A percentile compares a stretch with the other conserved stretches of the same genome.
Evolutionary conservation across 2,329 filamentous ascomycete genomes (phyloP).

Genomic region (Ophiostoma sp.): DNA sequence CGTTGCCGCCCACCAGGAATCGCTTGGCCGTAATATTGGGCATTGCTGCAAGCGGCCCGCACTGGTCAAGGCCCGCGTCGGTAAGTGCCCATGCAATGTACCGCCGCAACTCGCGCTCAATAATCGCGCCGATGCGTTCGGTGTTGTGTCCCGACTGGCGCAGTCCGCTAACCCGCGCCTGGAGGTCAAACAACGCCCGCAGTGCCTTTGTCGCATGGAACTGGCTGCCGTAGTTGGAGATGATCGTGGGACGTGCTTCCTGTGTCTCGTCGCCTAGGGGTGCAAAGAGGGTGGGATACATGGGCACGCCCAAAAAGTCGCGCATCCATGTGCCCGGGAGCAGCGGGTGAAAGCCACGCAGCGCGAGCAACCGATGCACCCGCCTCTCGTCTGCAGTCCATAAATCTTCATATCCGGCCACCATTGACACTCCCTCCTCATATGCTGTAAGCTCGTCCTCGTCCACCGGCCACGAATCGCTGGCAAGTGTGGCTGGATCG

Average conservation of each 20-base stretch:
- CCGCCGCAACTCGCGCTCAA: constrained; percentile 32
- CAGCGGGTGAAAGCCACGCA: constrained; percentile 36
- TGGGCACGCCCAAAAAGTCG: constrained; percentile 34
- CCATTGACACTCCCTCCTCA: constrained; percentile 21
- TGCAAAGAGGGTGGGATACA: constrained; percentile 34
- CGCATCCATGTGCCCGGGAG: constrained; percentile 34
- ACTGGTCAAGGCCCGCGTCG: constrained; percentile 32
- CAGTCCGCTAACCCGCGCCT: constrained; percentile 33
- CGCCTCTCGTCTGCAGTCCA: constrained; percentile 35
- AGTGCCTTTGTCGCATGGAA: constrained; percentile 35
- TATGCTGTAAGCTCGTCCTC: constrained; percentile 27
- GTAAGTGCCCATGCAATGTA: constrained; percentile 35
- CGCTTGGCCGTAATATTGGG: constrained; percentile 38
- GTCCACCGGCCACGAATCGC: constrained; percentile 28
- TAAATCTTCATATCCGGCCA: constrained; percentile 25
- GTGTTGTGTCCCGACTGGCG: constrained; percentile 32
- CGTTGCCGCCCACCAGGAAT: constrained; percentile 18
- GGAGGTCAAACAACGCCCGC: constrained; percentile 35
- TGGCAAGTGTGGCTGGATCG: constrained; percentile 5
- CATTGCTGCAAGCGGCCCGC: constrained; percentile 25
- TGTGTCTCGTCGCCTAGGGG: constrained; percentile 25
- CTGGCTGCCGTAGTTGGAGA: constrained; percentile 31
- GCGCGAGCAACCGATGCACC: constrained; percentile 35
- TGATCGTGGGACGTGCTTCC: constrained; percentile 26
- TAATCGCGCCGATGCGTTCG: constrained; percentile 30